These are phyloP conservation scores for Nothomitra cinnamomea DNA, from an alignment of 2,329 filamentous ascomycete genomes.

Conservation along the genomic window DNA sequence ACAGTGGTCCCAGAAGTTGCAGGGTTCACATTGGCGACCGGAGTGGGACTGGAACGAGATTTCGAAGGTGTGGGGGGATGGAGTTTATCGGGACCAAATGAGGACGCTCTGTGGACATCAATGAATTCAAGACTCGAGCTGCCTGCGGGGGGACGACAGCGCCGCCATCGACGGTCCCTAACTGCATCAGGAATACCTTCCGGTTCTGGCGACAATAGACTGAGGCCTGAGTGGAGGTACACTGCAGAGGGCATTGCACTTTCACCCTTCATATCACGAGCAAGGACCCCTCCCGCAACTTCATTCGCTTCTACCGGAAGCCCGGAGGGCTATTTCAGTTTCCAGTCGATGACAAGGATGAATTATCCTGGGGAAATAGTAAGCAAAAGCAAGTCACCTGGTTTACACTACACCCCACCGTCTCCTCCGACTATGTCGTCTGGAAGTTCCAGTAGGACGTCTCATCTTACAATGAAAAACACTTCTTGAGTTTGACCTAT, in stretches of 20 bases:
- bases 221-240: neutral
- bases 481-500: neutral
- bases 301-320: neutral
- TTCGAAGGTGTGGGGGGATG: constrained; percentile 28
- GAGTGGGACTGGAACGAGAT: constrained; percentile 18
- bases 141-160: constrained; percentile 5
- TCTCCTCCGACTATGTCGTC: neutral
- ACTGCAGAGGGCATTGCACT: neutral
- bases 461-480: constrained; percentile 1
- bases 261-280: neutral
- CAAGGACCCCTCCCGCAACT: neutral
- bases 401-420: neutral
- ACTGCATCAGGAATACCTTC: constrained; percentile 4
- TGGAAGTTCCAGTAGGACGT: neutral
- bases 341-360: constrained; percentile 1
- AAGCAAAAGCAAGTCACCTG: neutral
- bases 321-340: neutral
- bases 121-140: constrained; percentile 8
- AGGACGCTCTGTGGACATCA: constrained; percentile 4
- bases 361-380: neutral
- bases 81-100: constrained; percentile 12
- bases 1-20: neutral
- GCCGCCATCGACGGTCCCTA: constrained; percentile 5
- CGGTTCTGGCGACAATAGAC: neutral
- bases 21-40: neutral